Conservation (phyloP, 2,329 filamentous ascomycete genomes). For the Albophoma yamanashiensis region DNA sequence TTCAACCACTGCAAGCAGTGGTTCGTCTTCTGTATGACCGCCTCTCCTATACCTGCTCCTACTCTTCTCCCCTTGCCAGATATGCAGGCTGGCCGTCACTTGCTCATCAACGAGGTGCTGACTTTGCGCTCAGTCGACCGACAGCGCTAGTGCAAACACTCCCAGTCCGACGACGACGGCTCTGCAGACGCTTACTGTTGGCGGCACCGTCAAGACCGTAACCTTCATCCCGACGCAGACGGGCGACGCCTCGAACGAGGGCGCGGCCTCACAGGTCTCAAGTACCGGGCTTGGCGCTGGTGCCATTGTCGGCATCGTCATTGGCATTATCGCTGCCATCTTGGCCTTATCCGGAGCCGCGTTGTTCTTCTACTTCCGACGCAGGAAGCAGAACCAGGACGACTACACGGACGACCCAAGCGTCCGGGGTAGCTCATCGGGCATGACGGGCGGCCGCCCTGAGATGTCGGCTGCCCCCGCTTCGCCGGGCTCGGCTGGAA, state of each 20-base stretch:
- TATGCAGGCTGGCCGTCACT: not conserved
- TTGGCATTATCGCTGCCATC: constrained; percentile 37
- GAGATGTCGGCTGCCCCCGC: constrained; percentile 27
- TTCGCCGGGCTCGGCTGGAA: constrained; percentile 27
- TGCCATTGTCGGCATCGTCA: constrained; percentile 39
- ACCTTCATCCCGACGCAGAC: constrained; percentile 35
- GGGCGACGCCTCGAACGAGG: constrained; percentile 7
- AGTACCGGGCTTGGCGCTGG: constrained; percentile 29
- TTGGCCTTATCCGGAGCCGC: constrained; percentile 23
- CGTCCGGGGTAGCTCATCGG: constrained; percentile 39
- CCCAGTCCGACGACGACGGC: constrained; percentile 11
- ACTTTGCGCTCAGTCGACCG: not conserved
- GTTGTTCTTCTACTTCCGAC: constrained; percentile 33
- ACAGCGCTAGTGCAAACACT: not conserved
- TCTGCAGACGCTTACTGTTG: constrained; percentile 43
- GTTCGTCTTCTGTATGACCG: constrained; percentile 25
- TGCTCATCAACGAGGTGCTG: not conserved
- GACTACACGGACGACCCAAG: constrained; percentile 33
- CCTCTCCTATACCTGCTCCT: constrained; percentile 4
- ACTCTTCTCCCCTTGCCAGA: not conserved
- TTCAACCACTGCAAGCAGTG: constrained; percentile 11
- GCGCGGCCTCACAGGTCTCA: constrained; percentile 6
- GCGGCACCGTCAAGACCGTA: constrained; percentile 42
- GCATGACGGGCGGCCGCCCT: constrained; percentile 31
- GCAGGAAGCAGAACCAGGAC: constrained; percentile 31